A percentile compares a stretch with the other conserved stretches of the same genome.
Evolutionary conservation across 257 asterid species (phyloP).

Genomic region (Verbascum thapsus): DNA sequence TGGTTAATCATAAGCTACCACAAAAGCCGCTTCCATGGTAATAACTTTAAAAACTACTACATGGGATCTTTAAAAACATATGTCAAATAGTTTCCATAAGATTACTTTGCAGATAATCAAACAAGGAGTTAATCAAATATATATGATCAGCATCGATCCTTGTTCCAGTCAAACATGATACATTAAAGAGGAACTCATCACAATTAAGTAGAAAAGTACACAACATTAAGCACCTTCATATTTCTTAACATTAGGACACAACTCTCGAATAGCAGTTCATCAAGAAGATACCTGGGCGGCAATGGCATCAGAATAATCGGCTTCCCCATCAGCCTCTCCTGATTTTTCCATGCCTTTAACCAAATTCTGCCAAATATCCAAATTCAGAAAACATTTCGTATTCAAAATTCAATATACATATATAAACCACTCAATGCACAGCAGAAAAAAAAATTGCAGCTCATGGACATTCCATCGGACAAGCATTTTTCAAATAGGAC

Average conservation of each 20-base stretch:
- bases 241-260: no score
- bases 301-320: constrained; percentile 56
- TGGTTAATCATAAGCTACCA: no score
- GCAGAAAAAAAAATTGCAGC: no score
- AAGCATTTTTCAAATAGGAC: no score
- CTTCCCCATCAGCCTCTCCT: constrained; percentile 51
- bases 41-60: no score
- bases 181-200: no score
- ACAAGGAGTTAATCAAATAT: not conserved
- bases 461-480: no score
- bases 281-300: constrained; percentile 69
- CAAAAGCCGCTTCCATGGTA: no score
- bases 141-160: not conserved
- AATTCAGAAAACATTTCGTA: not conserved
- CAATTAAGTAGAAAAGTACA: no score
- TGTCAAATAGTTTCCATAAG: not conserved
- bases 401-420: not conserved
- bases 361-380: constrained; percentile 46
- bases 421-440: no score
- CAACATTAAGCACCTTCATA: no score
- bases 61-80: not conserved
- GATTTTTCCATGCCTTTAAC: constrained; percentile 54
- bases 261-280: no score
- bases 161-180: constrained; percentile 4
- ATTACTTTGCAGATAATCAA: not conserved